phyloP scores from a whole-genome alignment of 768 basidiomycete species.

The Suillus paluster region DNA sequence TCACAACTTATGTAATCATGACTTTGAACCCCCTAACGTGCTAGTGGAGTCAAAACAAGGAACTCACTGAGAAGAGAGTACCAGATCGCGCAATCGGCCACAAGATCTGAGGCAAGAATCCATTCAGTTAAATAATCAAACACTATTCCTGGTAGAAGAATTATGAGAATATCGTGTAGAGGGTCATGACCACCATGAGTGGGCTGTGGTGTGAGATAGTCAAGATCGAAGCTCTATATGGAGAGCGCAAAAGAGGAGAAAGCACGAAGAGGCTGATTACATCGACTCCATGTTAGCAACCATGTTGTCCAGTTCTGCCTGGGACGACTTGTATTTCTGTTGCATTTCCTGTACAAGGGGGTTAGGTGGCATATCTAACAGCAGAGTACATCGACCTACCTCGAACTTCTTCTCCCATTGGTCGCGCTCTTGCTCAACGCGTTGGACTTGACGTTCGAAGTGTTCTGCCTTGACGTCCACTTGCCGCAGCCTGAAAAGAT shows the following conservation, averaged over 20 bases:
- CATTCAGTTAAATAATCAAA: constrained; percentile 18
- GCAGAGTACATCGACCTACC: constrained; percentile 43
- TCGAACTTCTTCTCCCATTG: constrained; percentile 94
- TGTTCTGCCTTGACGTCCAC: constrained; percentile 99
- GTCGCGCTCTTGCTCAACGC: constrained; percentile 91
- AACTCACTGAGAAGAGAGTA: not conserved
- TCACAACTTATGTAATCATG: constrained; percentile 6
- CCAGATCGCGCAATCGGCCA: not conserved
- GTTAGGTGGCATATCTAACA: constrained; percentile 10
- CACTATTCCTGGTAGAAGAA: constrained; percentile 19
- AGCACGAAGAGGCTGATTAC: constrained; percentile 38
- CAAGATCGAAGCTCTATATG: constrained; percentile 5
- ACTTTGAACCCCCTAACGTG: not conserved
- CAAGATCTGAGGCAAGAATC: not conserved
- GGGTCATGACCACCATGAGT: not conserved
- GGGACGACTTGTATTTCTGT: constrained; percentile 71
- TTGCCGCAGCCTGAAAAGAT: constrained; percentile 74
- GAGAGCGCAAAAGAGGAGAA: constrained; percentile 3
- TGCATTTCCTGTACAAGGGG: constrained; percentile 59
- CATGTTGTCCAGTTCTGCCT: constrained; percentile 86
- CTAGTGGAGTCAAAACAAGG: no score
- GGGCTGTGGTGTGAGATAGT: not conserved
- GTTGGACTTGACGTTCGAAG: constrained; percentile 89
- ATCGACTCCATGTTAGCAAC: constrained; percentile 74
- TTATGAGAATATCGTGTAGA: constrained; percentile 24